Percentiles rank a stretch among this genome's conserved stretches.
Conservation (phyloP, 2,329 filamentous ascomycete genomes). For the Hymenoscyphus linearis region DNA sequence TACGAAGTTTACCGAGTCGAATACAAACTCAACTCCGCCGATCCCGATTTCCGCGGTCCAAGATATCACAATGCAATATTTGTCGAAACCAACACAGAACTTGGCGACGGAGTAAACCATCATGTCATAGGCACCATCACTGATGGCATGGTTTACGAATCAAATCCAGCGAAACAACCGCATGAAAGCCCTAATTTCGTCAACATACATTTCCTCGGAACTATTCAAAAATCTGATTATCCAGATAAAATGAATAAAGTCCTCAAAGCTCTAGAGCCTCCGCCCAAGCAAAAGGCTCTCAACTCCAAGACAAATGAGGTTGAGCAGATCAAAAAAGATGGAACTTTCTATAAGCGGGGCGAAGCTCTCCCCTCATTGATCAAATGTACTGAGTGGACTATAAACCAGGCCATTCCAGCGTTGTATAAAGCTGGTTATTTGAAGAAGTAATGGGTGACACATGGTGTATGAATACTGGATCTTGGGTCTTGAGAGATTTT, state of each 20-base stretch:
- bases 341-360: conserved; percentile 3
- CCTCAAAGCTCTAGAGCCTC: conserved; percentile 6
- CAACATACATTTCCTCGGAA: not conserved
- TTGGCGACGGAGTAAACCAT: not conserved
- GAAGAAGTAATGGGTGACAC: not conserved
- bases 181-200: not conserved
- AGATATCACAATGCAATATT: not conserved
- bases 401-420: conserved; percentile 13
- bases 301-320: not conserved
- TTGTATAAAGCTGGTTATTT: conserved; percentile 27
- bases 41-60: not conserved
- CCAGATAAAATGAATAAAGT: conserved; percentile 4
- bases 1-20: not conserved
- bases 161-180: not conserved
- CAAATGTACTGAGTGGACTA: conserved; percentile 16
- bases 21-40: conserved; percentile 3
- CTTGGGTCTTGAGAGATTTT: too few relatives aligned
- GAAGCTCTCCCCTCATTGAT: conserved; percentile 10
- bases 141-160: not conserved
- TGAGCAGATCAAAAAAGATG: conserved; percentile 2
- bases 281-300: conserved; percentile 13
- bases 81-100: not conserved
- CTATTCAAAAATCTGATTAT: not conserved
- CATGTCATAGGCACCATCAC: not conserved
- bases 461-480: not conserved